phyloP scores from a whole-genome alignment of 169 alveolate genomes.

The Cryptosporidium meleagridis region DNA sequence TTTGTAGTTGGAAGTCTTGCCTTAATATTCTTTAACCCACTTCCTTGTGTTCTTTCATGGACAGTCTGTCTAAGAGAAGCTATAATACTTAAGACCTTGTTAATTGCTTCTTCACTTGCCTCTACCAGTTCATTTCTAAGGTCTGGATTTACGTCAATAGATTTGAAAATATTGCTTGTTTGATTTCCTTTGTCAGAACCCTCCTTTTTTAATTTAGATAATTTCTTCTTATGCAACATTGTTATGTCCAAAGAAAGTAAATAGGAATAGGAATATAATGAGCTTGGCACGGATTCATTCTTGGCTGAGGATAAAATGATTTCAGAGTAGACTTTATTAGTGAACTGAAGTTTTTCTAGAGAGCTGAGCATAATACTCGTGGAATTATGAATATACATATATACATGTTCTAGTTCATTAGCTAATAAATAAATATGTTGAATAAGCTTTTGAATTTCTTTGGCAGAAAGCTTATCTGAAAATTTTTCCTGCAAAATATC shows the following conservation, averaged over 20 bases:
- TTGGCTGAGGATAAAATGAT: constrained; percentile 7
- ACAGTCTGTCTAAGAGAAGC: constrained; percentile 18
- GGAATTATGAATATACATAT: constrained; percentile 11
- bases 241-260: constrained; percentile 34
- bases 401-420: constrained; percentile 12
- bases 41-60: constrained; percentile 23
- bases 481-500: background rate
- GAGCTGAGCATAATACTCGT: constrained; percentile 25
- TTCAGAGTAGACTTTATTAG: constrained; percentile 32
- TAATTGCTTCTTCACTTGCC: constrained; percentile 15
- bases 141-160: background rate
- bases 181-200: background rate
- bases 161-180: background rate
- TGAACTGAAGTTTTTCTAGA: constrained; percentile 33
- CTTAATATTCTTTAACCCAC: constrained; percentile 50
- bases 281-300: constrained; percentile 2
- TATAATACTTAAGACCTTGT: constrained; percentile 1
- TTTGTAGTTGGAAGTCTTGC: constrained; percentile 31
- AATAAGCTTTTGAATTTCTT: constrained; percentile 5
- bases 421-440: background rate
- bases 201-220: background rate
- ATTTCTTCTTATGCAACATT: constrained; percentile 15
- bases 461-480: constrained; percentile 4
- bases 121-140: background rate
- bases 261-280: constrained; percentile 33